Evolutionary conservation across 495 filamentous ascomycete species (phyloP), one percentile per base, ranked within the genome.

Genomic region (Aspergillus haitiensis): DNA sequence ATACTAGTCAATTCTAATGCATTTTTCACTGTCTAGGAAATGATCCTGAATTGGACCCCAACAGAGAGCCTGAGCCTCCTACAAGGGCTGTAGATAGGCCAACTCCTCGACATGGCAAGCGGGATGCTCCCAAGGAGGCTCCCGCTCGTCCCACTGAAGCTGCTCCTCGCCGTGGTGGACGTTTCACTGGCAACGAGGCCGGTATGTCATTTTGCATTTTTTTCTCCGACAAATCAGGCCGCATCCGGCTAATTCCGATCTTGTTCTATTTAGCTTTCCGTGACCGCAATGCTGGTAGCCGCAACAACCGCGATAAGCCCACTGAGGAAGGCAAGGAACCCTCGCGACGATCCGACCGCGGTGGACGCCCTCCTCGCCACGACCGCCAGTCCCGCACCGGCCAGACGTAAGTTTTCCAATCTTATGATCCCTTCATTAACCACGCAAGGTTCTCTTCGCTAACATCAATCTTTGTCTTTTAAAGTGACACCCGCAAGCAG

Each of bases 401-500:
- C 68, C 81, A 82, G 67, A 86, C 81, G 91, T 95, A 85, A 73
- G 82, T 51, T 50, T 21, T 18, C 27, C 39, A 40, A 32, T 21
- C 8, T 21, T 54, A 32, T 16, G 9, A 15, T 31, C 3, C 13
- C 1, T 11, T 9, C 10, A 15, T 32, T 35, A 34, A 9, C 21
- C n/a, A 31, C 49, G 35, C 13, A 10, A 21, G 42, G 6, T 27
- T 8, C n/a, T 37, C n/a, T n/a, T 34, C 16, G 31, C 53, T 51
- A 18, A 52, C 36, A 11, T 54, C 35, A 13, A 16, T 47, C 9
- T 47, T 27, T 6, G 5, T 7, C 32, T 33, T 32, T 32, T 56
- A 51, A 46, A 90, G 92, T 65, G 92, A 95, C 66, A 88, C 92
- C 68, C 89, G 91, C 69, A 98, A 98, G 86, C 90, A 96, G 78